A percentile compares a stretch with the other conserved stretches of the same genome.
These are phyloP conservation scores for Agaricales sp. DNA, from an alignment of 1,284 basidiomycete genomes.

Conservation along the genomic window DNA sequence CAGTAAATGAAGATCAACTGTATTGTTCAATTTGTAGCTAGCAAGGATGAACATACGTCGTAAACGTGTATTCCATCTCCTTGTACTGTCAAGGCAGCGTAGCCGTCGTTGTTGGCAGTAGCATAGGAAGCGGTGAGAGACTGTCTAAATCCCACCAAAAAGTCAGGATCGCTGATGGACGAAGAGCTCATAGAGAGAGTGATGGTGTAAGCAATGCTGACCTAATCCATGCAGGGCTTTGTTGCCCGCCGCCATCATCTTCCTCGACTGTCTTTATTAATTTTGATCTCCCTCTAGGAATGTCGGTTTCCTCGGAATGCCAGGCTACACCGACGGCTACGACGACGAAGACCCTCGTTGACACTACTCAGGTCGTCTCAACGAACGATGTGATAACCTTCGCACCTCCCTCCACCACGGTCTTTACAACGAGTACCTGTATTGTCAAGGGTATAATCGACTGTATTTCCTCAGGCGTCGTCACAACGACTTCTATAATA, in stretches of 20 bases:
- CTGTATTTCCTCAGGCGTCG: background rate
- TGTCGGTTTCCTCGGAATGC: background rate
- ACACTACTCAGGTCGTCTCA: background rate
- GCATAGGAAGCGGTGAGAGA: background rate
- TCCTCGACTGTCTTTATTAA: background rate
- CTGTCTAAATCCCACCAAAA: background rate
- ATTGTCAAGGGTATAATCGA: background rate
- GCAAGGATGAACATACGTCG: background rate
- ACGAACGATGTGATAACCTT: background rate
- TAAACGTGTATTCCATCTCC: slow-evolving; percentile 1
- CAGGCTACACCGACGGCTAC: background rate
- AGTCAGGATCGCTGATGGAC: slow-evolving; percentile 2
- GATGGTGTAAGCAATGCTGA: background rate
- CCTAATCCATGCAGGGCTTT: background rate
- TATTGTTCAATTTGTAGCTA: background rate
- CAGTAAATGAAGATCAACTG: background rate
- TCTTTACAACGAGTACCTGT: background rate
- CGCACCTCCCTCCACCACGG: background rate
- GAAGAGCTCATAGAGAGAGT: background rate
- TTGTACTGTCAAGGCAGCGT: background rate
- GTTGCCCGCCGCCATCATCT: background rate
- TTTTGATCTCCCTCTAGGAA: background rate
- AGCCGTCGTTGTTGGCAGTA: background rate
- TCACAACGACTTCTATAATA: background rate
- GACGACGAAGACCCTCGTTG: background rate